These are phyloP conservation scores for Aspergillus incahuasiensis DNA, from an alignment of 495 filamentous ascomycete species.

Conservation along the genomic window DNA sequence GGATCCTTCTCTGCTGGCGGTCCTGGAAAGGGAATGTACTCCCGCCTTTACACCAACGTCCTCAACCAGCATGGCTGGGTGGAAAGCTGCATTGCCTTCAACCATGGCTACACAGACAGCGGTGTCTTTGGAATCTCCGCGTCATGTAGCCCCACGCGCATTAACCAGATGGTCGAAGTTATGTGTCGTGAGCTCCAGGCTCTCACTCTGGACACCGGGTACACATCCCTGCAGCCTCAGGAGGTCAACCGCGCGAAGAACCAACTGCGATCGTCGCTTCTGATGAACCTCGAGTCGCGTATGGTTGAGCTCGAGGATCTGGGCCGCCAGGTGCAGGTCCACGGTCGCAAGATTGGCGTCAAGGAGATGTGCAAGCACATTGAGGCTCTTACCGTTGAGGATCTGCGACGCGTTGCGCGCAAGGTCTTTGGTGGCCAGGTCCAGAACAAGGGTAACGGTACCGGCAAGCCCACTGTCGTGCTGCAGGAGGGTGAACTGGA, in stretches of 20 bases:
- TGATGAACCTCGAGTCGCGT: slow-evolving; percentile 96
- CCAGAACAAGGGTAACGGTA: slow-evolving; percentile 70
- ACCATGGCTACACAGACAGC: slow-evolving; percentile 93
- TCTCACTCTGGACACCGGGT: slow-evolving; percentile 67
- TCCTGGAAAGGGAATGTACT: slow-evolving; percentile 98
- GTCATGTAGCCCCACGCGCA: slow-evolving; percentile 71
- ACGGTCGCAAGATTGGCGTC: slow-evolving; percentile 84
- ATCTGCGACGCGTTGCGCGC: slow-evolving; percentile 80
- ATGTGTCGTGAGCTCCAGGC: slow-evolving; percentile 87
- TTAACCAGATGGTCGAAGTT: slow-evolving; percentile 78
- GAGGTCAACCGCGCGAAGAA: slow-evolving; percentile 98
- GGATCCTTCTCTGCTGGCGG: slow-evolving; percentile 97
- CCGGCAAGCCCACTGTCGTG: slow-evolving; percentile 89
- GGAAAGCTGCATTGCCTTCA: slow-evolving; percentile 91
- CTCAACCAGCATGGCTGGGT: slow-evolving; percentile 97
- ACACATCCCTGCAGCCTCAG: slow-evolving; percentile 58
- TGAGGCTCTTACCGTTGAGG: slow-evolving; percentile 70
- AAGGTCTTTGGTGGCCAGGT: slow-evolving; percentile 74
- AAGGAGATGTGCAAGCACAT: slow-evolving; percentile 91
- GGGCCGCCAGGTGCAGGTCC: slow-evolving; percentile 91
- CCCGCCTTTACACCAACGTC: slow-evolving; percentile 92
- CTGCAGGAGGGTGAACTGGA: slow-evolving; percentile 67
- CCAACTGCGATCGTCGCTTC: slow-evolving; percentile 79
- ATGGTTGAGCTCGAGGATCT: slow-evolving; percentile 99
- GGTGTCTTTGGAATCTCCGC: slow-evolving; percentile 93